Evolutionary conservation across 2,329 filamentous ascomycete genomes (phyloP), one percentile per base, ranked within the genome.

Genomic region (Pyrenochaeta sp.): DNA sequence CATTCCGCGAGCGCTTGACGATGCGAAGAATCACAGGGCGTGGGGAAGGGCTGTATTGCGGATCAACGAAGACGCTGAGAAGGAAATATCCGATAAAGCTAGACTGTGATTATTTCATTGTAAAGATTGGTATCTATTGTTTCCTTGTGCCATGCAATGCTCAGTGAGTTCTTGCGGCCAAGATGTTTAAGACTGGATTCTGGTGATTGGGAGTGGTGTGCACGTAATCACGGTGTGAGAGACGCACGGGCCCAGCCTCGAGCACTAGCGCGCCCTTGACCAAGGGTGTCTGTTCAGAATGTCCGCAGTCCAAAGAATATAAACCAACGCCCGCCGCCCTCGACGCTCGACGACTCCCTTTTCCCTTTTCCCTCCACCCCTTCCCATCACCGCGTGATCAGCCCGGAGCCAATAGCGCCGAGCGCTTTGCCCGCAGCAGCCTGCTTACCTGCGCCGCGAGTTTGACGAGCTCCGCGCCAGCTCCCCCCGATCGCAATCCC

Each of bases 21-120:
- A 83, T 51, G 66, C 84, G 13, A 70, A 72, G 3, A 60, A 68
- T 6, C 72, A 78, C 24, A 81, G 74, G 54, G 72, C 81, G 7
- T 81, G 76, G 70, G 82, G 81, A 3, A 83, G 84, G 55, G 79
- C 81, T 5, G 73, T 84, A 1, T 65, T 85, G n/a, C 72, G 67
- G 28, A 65, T 79, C 13, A 60, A 61, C 13, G 59, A 59, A 6
- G 57, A 63, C 6, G 58, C 57, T 13, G 55, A 58, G 21, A 43
- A 34, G 7, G 35, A 51, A 11, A 13, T 22, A 2, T 17, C 20
- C 15, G 14, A 24, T 3, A 49, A 31, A 23, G 29, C 52, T 1
- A 58, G 41, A 34, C 19, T 61, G 15, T 61, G 32, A 48, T 14
- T 6, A 38, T 6, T 14, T 24, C 27, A 13, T 7, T 3, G 10